Percentiles rank a stretch among this genome's conserved stretches.
These are phyloP conservation scores for Arthrobotrys pseudoclavata DNA, from an alignment of 2,329 filamentous ascomycete species.

Conservation along the genomic window DNA sequence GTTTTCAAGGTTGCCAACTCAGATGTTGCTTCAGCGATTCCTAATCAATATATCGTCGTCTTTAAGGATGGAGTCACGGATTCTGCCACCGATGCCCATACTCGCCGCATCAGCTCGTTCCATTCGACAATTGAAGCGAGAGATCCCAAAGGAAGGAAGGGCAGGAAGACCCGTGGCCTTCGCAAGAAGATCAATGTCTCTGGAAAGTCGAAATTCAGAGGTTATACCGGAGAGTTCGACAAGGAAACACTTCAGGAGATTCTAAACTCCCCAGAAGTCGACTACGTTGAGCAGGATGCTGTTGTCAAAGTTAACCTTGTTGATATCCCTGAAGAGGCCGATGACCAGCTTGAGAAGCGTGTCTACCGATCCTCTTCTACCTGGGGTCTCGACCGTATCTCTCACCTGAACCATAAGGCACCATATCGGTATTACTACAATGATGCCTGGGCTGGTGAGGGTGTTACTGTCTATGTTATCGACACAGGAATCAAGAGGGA, in stretches of 20 bases:
- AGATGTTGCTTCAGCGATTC: constrained; percentile 38
- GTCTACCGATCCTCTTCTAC: constrained; percentile 9
- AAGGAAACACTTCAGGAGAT: constrained; percentile 37
- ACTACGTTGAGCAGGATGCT: constrained; percentile 48
- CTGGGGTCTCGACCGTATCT: constrained; percentile 61
- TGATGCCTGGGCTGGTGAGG: constrained; percentile 70
- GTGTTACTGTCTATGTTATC: constrained; percentile 75
- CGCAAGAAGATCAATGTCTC: constrained; percentile 43
- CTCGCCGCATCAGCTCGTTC: constrained; percentile 15
- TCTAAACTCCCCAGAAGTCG: constrained; percentile 38
- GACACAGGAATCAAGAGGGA: constrained; percentile 73
- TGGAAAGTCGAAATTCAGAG: constrained; percentile 13
- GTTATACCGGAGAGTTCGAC: constrained; percentile 56
- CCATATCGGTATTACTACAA: constrained; percentile 69
- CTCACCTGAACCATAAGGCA: constrained; percentile 60
- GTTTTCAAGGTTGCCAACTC: constrained; percentile 25
- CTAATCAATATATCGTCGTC: constrained; percentile 60
- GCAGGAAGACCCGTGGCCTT: constrained; percentile 13
- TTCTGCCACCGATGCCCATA: constrained; percentile 17
- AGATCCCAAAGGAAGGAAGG: constrained; percentile 19
- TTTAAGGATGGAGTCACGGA: constrained; percentile 53
- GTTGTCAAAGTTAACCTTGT: constrained; percentile 39
- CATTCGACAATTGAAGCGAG: constrained; percentile 14
- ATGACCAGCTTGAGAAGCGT: constrained; percentile 12
- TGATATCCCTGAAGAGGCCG: not conserved